Percentiles rank a stretch among this genome's conserved stretches.
Evolutionary conservation across 2,329 filamentous ascomycete species (phyloP).

Genomic region (Cytospora paraplurivora): DNA sequence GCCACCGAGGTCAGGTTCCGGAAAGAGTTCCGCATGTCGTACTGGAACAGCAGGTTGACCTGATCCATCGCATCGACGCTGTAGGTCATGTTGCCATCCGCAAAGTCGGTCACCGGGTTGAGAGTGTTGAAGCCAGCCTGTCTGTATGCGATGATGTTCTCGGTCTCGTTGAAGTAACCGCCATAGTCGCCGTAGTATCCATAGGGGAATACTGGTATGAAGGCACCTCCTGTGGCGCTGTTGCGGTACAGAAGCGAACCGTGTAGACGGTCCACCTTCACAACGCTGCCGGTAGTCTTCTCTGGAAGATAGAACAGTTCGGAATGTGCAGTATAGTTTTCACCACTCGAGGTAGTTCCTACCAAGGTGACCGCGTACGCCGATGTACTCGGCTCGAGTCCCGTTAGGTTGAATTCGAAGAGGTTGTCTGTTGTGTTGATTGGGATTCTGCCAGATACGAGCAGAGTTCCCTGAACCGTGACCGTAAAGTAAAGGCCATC

Average conservation of each 20-base stretch:
- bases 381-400: constrained; percentile 39
- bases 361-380: constrained; percentile 45
- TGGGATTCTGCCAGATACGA: constrained; percentile 40
- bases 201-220: constrained; percentile 47
- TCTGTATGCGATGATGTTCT: constrained; percentile 39
- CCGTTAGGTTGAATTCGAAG: constrained; percentile 42
- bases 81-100: constrained; percentile 41
- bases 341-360: constrained; percentile 38
- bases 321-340: constrained; percentile 41
- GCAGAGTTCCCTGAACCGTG: constrained; percentile 34
- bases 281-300: constrained; percentile 46
- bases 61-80: constrained; percentile 41
- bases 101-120: constrained; percentile 45
- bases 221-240: constrained; percentile 38
- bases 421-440: constrained; percentile 41
- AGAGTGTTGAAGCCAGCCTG: constrained; percentile 48
- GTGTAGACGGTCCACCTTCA: constrained; percentile 48
- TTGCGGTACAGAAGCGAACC: constrained; percentile 47
- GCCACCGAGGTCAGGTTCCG: constrained; percentile 46
- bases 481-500: constrained; percentile 44
- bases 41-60: constrained; percentile 46
- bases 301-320: constrained; percentile 47
- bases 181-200: constrained; percentile 49
- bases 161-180: constrained; percentile 45
- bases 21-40: constrained; percentile 48